Evolutionary conservation across 768 basidiomycete genomes (phyloP).

Genomic region (Nidula microcarpa): DNA sequence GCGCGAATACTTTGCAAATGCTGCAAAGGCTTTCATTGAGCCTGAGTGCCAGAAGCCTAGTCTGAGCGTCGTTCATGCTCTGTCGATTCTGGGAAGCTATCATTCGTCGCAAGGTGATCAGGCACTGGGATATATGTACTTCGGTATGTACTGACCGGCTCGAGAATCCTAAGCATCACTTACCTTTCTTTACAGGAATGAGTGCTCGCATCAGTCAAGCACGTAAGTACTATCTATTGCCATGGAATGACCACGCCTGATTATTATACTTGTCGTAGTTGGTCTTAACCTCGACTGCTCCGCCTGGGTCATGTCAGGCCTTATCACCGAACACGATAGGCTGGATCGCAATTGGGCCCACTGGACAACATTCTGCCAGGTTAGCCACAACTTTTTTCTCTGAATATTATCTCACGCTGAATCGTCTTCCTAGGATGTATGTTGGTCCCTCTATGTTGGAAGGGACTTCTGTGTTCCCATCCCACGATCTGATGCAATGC

Average conservation of each 20-base stretch:
- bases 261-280: slow-evolving; percentile 28
- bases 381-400: slow-evolving; percentile 8
- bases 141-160: slow-evolving; percentile 26
- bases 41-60: slow-evolving; percentile 42
- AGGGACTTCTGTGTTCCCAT: slow-evolving; percentile 50
- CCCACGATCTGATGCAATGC: slow-evolving; percentile 25
- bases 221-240: slow-evolving; percentile 32
- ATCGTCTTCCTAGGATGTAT: slow-evolving; percentile 44
- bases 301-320: slow-evolving; percentile 49
- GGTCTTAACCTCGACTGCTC: slow-evolving; percentile 57
- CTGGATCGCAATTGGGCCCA: slow-evolving; percentile 58
- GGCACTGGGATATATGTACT: slow-evolving; percentile 43
- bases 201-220: slow-evolving; percentile 57
- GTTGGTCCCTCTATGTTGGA: slow-evolving; percentile 67
- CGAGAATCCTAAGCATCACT: too few species aligned
- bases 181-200: slow-evolving; percentile 36
- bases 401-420: not conserved
- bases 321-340: slow-evolving; percentile 49
- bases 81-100: slow-evolving; percentile 39
- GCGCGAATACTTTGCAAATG: slow-evolving; percentile 35
- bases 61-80: slow-evolving; percentile 39
- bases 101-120: slow-evolving; percentile 46
- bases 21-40: slow-evolving; percentile 44
- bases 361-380: slow-evolving; percentile 58
- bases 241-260: not conserved